Conservation (phyloP, 192 early-diverging fungal species). For the Phycomyces blakesleeanus region DNA sequence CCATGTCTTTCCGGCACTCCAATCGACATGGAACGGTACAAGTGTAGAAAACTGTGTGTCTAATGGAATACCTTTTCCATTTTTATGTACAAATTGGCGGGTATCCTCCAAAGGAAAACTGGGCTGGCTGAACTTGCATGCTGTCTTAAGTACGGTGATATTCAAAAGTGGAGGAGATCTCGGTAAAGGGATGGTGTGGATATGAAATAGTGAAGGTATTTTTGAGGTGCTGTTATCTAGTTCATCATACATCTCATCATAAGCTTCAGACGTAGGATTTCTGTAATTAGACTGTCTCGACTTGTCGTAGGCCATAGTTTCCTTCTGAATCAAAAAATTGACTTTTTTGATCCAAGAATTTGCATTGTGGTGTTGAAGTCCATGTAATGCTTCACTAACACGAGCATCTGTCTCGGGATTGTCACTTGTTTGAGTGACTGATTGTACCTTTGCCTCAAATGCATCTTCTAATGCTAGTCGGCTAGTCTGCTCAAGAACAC, state of each 20-base stretch:
- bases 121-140: conserved; percentile 18
- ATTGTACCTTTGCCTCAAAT: conserved; percentile 36
- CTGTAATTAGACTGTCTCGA: conserved; percentile 4
- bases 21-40: conserved; percentile 39
- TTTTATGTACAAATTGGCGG: conserved; percentile 33
- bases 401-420: conserved; percentile 10
- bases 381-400: conserved; percentile 23
- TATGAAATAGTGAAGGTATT: conserved; percentile 12
- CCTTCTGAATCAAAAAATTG: conserved; percentile 8
- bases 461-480: conserved; percentile 35
- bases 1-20: conserved; percentile 32
- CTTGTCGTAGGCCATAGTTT: conserved; percentile 1
- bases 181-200: conserved; percentile 13
- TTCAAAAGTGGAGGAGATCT: conserved; percentile 30
- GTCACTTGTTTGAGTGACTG: background rate
- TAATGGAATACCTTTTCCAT: conserved; percentile 38
- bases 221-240: background rate
- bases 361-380: conserved; percentile 33
- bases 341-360: conserved; percentile 32
- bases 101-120: conserved; percentile 34
- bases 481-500: conserved; percentile 29
- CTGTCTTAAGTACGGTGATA: conserved; percentile 17
- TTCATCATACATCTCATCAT: background rate
- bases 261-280: background rate
- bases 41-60: conserved; percentile 37